Base-by-base conservation (phyloP, 75 land plant genomes). In the Selaginella tamariscina region DNA sequence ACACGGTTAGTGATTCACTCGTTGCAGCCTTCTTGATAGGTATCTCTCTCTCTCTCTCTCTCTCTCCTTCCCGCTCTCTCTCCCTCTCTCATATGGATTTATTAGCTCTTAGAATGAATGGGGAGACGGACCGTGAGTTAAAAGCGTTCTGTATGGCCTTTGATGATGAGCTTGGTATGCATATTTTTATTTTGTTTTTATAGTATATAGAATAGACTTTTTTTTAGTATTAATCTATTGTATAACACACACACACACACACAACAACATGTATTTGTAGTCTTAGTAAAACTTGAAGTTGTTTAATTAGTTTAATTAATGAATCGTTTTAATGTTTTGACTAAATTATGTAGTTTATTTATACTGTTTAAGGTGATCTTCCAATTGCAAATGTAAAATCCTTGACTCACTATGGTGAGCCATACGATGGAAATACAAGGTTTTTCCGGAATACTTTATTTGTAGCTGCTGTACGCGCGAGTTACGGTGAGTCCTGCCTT, bases 361-460 rank as follows among this genome's bases (percentile, higher is more conserved):
- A 30, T 32, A n/a, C 29, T 56, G 9, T 20, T 30, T 56, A 72
- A 95, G 99, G 97, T 49, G 65, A 80, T 31, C 32, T 71, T 1
- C 89, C 92, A 28, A 63, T 91, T 55, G 99, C 97, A 67, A 81
- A 95, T 81, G 97, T 95, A 64, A 84, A 69, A 55, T 95, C 99
- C 1, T 80, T 95, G 78, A 95, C 99, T 24, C 99, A 95, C 69
- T 95, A 95, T 83, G 99, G 99, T 23, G 99, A 95, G 73, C 99
- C 99, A 28, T 95, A 95, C 79, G 97, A 91, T 84, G 99, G 99
- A 24, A 91, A 95, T 73, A 91, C 99, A 32, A 88, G 97, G 5
- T 95, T 77, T 72, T 95, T 95, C 72, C 87, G 80, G 71, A 91
- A 92, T 71, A 88, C 99, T 55, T 71, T 95, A 54, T 95, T 95